Conservation (phyloP, 768 basidiomycete species). For the Imleria badia region DNA sequence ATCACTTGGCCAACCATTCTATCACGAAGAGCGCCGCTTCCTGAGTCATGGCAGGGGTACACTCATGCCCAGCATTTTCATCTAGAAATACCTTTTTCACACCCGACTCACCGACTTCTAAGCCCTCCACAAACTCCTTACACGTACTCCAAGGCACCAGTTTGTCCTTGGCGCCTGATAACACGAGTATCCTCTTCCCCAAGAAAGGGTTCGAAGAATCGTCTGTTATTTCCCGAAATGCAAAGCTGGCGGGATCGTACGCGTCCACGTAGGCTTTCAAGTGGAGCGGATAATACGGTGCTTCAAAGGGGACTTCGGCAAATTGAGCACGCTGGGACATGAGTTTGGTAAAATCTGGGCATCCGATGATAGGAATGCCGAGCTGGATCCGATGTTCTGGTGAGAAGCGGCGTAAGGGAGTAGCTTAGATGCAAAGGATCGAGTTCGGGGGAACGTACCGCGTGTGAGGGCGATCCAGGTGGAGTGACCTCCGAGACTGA, state of each 20-base stretch:
- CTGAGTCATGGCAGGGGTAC: slow-evolving; percentile 58
- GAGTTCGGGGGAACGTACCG: slow-evolving; percentile 29
- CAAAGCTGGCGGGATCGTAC: slow-evolving; percentile 45
- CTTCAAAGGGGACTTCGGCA: slow-evolving; percentile 40
- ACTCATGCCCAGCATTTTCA: slow-evolving; percentile 59
- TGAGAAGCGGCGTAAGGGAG: neutral
- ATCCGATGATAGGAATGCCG: slow-evolving; percentile 61
- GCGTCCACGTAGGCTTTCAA: slow-evolving; percentile 47
- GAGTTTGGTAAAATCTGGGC: slow-evolving; percentile 64
- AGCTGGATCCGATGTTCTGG: slow-evolving; percentile 46
- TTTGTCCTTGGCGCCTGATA: slow-evolving; percentile 64
- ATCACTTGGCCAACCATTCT: slow-evolving; percentile 25
- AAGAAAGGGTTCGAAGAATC: slow-evolving; percentile 55
- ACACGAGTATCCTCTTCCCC: slow-evolving; percentile 70
- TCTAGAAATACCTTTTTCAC: slow-evolving; percentile 56
- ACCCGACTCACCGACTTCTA: slow-evolving; percentile 54
- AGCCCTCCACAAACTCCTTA: slow-evolving; percentile 50
- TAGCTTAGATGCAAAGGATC: neutral
- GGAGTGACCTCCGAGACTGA: slow-evolving; percentile 84
- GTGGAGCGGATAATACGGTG: slow-evolving; percentile 59
- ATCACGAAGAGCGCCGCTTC: slow-evolving; percentile 36
- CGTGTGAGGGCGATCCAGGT: slow-evolving; percentile 68
- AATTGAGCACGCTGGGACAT: slow-evolving; percentile 55
- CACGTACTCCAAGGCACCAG: slow-evolving; percentile 68
- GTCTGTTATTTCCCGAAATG: slow-evolving; percentile 37